Conservation (phyloP, 371 early-diverging fungal genomes). For the Apophysomyces trapeziformis region DNA sequence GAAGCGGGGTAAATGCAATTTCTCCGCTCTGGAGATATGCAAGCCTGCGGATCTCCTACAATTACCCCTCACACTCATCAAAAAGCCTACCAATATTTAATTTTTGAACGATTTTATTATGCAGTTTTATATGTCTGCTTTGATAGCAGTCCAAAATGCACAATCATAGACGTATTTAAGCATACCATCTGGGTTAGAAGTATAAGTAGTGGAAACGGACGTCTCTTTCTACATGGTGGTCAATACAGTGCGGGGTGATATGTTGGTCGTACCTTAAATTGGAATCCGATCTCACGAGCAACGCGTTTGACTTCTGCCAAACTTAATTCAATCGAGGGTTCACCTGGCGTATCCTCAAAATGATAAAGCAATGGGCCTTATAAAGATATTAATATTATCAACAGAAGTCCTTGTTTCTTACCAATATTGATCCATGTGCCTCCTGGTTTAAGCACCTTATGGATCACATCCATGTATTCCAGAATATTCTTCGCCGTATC, state of each 20-base stretch:
- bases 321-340: conserved; percentile 85
- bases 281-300: conserved; percentile 73
- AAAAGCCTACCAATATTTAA: no score
- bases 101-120: not conserved
- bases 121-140: conserved; percentile 14
- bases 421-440: conserved; percentile 97
- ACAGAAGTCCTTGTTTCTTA: conserved; percentile 27
- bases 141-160: conserved; percentile 63
- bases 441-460: conserved; percentile 72
- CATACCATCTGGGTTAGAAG: conserved; percentile 81
- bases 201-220: conserved; percentile 67
- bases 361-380: conserved; percentile 93
- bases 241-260: not conserved
- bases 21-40: no score
- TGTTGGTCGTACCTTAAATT: conserved; percentile 52
- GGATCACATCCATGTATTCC: conserved; percentile 85
- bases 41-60: no score
- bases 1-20: no score
- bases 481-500: conserved; percentile 94
- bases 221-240: conserved; percentile 54
- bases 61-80: no score
- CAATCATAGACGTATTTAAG: conserved; percentile 80
- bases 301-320: conserved; percentile 81
- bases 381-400: not conserved
- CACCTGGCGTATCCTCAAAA: conserved; percentile 81